Evolutionary conservation across 2,329 filamentous ascomycete species (phyloP), one percentile per base, ranked within the genome.

Genomic region (Exophiala calicioides): DNA sequence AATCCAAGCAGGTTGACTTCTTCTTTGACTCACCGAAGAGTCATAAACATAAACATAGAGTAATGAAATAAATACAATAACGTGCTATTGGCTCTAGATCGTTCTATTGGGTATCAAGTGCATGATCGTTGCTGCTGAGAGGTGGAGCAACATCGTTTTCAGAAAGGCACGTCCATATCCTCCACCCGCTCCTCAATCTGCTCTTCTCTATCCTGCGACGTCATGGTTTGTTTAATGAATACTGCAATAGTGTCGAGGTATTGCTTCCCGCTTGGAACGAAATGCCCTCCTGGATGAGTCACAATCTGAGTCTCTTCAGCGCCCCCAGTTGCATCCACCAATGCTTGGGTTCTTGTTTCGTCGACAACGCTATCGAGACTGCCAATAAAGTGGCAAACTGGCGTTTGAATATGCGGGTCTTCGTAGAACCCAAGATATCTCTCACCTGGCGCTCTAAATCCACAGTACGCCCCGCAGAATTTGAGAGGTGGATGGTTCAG

Each of bases 251-350:
- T 85, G 73, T 85, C 84, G 15, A 85, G 81, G 78, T 86, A 93
- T 57, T 90, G 85, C 71, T 86, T 88, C 57, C 84, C 81, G 50
- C 89, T 82, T 0, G 91, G 91, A 61, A 96, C 79, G 62, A 95
- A 90, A 66, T 97, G 91, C 0, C 90, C 90, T 5, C 91, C 91
- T 1, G 91, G 90, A 67, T 95, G 89, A 59, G 85, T 81, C 41
- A 85, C 74, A 41, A 80, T 74, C 57, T 75, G 72, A 33, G 63
- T 68, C 57, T 78, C 58, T 62, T 55, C 80, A 73, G 62, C 74
- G 34, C 74, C 75, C 53, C 65, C 76, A 65, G 83, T 88, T 35
- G 77, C 75, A 18, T 89, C 82, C 2, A 86, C 76, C 47, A 96
- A 68, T 16, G 73, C 78, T 59, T 79, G 72, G 64, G 81, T 88